These are phyloP conservation scores for Mortierella alpina DNA, from an alignment of 192 early-diverging fungal genomes.

Conservation along the genomic window DNA sequence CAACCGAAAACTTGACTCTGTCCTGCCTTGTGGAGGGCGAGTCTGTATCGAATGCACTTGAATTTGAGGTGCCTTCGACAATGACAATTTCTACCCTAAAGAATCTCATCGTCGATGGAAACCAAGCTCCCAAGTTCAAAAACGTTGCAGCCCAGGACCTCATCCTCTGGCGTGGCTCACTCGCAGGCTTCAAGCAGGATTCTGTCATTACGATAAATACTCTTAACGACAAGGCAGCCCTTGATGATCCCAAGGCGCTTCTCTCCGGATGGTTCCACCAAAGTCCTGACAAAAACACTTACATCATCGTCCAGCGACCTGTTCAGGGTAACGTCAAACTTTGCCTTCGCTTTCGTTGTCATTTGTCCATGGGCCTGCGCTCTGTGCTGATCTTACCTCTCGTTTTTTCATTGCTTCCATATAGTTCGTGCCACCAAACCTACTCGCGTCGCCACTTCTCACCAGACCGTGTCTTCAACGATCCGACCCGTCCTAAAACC, in stretches of 20 bases:
- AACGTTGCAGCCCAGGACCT: constrained; percentile 1
- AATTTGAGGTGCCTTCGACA: neutral
- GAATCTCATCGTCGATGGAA: constrained; percentile 8
- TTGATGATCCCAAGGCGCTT: neutral
- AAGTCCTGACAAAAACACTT: constrained; percentile 7
- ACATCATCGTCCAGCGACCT: constrained; percentile 18
- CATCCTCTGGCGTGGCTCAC: neutral
- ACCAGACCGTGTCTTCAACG: too few relatives aligned
- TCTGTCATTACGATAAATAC: neutral
- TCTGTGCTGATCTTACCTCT: too few relatives aligned
- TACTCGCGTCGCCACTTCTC: too few relatives aligned
- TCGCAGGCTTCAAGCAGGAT: neutral
- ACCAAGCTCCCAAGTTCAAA: neutral
- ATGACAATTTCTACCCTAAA: neutral
- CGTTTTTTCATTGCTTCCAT: too few relatives aligned
- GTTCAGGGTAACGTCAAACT: neutral
- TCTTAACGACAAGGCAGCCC: constrained; percentile 3
- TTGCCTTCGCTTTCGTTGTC: too few relatives aligned
- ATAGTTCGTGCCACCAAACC: too few relatives aligned
- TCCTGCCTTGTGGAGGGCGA: constrained; percentile 17
- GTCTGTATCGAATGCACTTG: neutral
- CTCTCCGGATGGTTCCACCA: constrained; percentile 4
- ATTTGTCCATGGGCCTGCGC: too few relatives aligned
- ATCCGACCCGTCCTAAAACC: too few relatives aligned
- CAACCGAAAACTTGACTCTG: neutral